These are phyloP conservation scores for Yarrowia keelungensis DNA, from an alignment of 805 yeast genomes.

Conservation along the genomic window DNA sequence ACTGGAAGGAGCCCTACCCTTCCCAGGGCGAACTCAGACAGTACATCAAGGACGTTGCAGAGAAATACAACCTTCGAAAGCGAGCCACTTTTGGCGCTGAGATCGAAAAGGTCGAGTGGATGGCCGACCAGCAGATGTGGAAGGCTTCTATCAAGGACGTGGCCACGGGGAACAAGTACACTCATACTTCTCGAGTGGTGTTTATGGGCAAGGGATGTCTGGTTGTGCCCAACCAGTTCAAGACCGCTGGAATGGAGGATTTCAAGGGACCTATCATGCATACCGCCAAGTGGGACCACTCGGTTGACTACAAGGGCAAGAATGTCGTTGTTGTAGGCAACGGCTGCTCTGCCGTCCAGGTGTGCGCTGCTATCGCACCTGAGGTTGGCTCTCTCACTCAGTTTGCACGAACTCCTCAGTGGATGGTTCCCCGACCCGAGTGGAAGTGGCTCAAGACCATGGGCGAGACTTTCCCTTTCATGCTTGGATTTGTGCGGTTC, in stretches of 20 bases:
- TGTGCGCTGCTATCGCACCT: slow-evolving; percentile 41
- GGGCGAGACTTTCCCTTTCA: slow-evolving; percentile 13
- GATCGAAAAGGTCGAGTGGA: slow-evolving; percentile 38
- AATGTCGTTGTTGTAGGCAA: slow-evolving; percentile 43
- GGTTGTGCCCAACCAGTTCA: slow-evolving; percentile 31
- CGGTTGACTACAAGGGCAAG: slow-evolving; percentile 41
- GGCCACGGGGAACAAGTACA: slow-evolving; percentile 17
- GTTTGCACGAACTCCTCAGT: slow-evolving; percentile 43
- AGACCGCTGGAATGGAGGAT: slow-evolving; percentile 28
- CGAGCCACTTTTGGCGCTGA: slow-evolving; percentile 20
- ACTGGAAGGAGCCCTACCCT: slow-evolving; percentile 38
- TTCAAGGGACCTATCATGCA: slow-evolving; percentile 40
- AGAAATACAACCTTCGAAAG: slow-evolving; percentile 26
- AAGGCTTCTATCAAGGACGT: slow-evolving; percentile 12
- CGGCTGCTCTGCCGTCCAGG: slow-evolving; percentile 43
- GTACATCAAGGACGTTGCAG: slow-evolving; percentile 36
- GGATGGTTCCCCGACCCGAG: slow-evolving; percentile 41
- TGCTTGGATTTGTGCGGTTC: slow-evolving; percentile 36
- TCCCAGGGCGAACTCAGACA: slow-evolving; percentile 33
- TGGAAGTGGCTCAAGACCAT: slow-evolving; percentile 23
- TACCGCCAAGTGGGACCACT: slow-evolving; percentile 40
- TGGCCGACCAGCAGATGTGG: slow-evolving; percentile 30
- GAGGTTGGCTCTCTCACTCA: slow-evolving; percentile 40
- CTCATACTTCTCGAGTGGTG: slow-evolving; percentile 33
- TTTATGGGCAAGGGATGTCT: slow-evolving; percentile 38